Conservation (phyloP, 2,329 filamentous ascomycete genomes). For the Aspergillus vadensis region DNA sequence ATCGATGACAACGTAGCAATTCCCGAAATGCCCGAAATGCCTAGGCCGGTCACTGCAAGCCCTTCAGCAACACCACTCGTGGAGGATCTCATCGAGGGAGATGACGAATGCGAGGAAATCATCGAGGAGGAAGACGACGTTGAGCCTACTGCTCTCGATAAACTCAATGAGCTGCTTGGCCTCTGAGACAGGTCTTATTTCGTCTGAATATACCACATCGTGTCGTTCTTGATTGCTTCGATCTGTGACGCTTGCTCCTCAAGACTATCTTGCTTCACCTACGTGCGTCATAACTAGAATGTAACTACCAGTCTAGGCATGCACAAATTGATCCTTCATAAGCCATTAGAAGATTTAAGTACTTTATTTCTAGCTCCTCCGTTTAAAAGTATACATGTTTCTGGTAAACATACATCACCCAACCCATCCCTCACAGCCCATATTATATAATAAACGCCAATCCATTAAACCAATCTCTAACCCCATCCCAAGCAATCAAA, state of each 20-base stretch:
- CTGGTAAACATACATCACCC: background rate
- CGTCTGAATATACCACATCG: background rate
- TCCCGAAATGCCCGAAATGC: background rate
- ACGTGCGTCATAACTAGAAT: too few relatives aligned
- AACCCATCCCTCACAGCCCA: background rate
- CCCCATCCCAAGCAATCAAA: background rate
- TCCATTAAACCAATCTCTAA: background rate
- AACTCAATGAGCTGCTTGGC: constrained; percentile 25
- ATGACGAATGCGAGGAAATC: constrained; percentile 17
- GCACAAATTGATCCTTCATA: too few relatives aligned
- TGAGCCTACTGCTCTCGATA: constrained; percentile 31
- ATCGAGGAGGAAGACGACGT: constrained; percentile 27
- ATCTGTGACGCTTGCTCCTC: background rate
- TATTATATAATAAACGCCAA: background rate
- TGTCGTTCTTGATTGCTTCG: background rate
- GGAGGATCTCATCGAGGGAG: background rate
- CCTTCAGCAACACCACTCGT: background rate
- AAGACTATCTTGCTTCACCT: too few relatives aligned
- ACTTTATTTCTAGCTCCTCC: too few relatives aligned
- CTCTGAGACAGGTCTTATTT: background rate
- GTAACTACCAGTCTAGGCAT: too few relatives aligned
- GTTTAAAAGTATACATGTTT: too few relatives aligned
- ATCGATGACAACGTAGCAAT: constrained; percentile 10
- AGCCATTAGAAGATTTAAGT: too few relatives aligned
- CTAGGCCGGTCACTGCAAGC: background rate